Evolutionary conservation across 306 rosid genomes (phyloP).

Genomic region (Clitoria ternatea): DNA sequence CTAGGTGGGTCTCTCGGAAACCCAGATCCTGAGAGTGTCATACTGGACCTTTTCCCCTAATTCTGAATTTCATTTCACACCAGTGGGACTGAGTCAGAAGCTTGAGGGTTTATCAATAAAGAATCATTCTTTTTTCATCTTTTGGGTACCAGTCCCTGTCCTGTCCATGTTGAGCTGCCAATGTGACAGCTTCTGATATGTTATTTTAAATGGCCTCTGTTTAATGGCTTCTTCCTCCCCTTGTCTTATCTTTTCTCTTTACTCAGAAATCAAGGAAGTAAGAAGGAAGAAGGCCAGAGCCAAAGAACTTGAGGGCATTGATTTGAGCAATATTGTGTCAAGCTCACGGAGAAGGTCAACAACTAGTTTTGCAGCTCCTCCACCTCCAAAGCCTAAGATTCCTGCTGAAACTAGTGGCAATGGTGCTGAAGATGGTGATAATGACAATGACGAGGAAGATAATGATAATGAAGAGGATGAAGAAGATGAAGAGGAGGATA

Average conservation of each 20-base stretch:
- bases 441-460: conserved; percentile 35
- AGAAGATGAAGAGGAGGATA: conserved; percentile 42
- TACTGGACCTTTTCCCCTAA: too few relatives aligned
- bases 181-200: not conserved
- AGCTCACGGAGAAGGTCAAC: conserved; percentile 88
- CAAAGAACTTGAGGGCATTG: conserved; percentile 96
- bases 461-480: conserved; percentile 53
- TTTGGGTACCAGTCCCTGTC: too few relatives aligned
- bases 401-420: conserved; percentile 58
- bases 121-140: too few relatives aligned
- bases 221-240: not conserved
- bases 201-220: not conserved
- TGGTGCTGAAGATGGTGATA: conserved; percentile 39
- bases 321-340: conserved; percentile 75
- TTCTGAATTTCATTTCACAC: too few relatives aligned
- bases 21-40: too few relatives aligned
- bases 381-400: conserved; percentile 73
- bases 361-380: conserved; percentile 58
- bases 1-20: too few relatives aligned
- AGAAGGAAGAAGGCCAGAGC: conserved; percentile 83
- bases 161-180: conserved; percentile 13
- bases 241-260: conserved; percentile 13
- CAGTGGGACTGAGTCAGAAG: too few relatives aligned
- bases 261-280: conserved; percentile 77
- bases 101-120: too few relatives aligned